Conservation (phyloP, 305 asterid species). For the Caryopteris hybrid region DNA sequence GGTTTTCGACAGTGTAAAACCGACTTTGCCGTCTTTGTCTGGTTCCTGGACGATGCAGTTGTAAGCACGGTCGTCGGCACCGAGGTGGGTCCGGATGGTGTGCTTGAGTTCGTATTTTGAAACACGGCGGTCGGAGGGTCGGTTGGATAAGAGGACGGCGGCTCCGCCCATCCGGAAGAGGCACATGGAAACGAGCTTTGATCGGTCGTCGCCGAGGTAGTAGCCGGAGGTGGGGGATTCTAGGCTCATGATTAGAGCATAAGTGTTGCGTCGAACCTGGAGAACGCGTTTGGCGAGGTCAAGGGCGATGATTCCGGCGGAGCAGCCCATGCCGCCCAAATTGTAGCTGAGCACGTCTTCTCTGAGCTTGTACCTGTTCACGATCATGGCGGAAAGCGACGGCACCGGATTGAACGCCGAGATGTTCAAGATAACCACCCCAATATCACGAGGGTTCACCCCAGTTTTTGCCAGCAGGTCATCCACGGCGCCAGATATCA, state of each 20-base stretch:
- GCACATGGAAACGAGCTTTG: slow-evolving; percentile 33
- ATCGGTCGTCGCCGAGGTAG: slow-evolving; percentile 29
- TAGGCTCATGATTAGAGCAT: slow-evolving; percentile 27
- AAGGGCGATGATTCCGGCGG: slow-evolving; percentile 26
- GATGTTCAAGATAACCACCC: slow-evolving; percentile 24
- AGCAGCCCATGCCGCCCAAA: slow-evolving; percentile 39
- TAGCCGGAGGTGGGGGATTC: slow-evolving; percentile 26
- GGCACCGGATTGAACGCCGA: slow-evolving; percentile 28
- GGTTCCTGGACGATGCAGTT: slow-evolving; percentile 23
- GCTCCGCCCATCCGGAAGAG: slow-evolving; percentile 48
- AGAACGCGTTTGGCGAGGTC: slow-evolving; percentile 35
- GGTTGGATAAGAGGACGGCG: slow-evolving; percentile 36
- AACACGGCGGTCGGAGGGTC: slow-evolving; percentile 19
- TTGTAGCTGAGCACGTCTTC: slow-evolving; percentile 23
- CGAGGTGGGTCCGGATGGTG: slow-evolving; percentile 35
- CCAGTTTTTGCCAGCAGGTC: slow-evolving; percentile 21
- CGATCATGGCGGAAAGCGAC: slow-evolving; percentile 34
- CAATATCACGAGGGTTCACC: slow-evolving; percentile 16
- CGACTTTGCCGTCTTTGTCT: slow-evolving; percentile 24
- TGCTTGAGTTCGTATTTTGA: slow-evolving; percentile 35
- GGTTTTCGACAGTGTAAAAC: slow-evolving; percentile 15
- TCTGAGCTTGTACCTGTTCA: slow-evolving; percentile 27
- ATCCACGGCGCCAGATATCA: slow-evolving; percentile 25
- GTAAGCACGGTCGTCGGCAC: slow-evolving; percentile 34
- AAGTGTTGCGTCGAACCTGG: slow-evolving; percentile 16